Percentiles rank a stretch among this genome's conserved stretches.
Evolutionary conservation across 202 grass and related monocot species (phyloP).

Genomic region (Zoysia matrella): DNA sequence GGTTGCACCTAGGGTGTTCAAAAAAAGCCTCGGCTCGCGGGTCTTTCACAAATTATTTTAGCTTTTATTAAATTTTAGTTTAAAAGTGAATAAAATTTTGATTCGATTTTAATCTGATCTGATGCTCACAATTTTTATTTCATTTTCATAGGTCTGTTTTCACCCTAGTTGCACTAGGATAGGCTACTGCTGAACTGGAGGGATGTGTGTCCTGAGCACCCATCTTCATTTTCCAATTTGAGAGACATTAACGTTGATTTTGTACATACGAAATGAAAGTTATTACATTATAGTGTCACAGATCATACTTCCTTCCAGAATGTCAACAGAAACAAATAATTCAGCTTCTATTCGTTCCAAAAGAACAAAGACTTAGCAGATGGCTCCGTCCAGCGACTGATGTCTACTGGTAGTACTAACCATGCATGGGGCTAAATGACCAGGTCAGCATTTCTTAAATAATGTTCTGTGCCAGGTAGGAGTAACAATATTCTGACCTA

Average conservation of each 20-base stretch:
- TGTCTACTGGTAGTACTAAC: too few species aligned
- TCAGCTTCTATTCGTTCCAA: neutral
- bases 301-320: neutral
- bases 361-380: neutral
- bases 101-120: too few species aligned
- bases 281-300: neutral
- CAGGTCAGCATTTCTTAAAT: neutral
- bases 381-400: neutral
- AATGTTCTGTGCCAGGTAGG: neutral
- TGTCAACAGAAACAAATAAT: neutral
- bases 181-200: neutral
- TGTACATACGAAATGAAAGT: neutral
- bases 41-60: too few species aligned
- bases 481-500: constrained; percentile 18
- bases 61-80: too few species aligned
- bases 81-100: too few species aligned
- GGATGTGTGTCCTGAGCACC: neutral
- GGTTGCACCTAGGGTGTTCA: too few species aligned
- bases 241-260: neutral
- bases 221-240: neutral
- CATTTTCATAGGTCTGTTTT: too few species aligned
- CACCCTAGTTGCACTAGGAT: too few species aligned
- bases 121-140: too few species aligned
- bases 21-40: too few species aligned
- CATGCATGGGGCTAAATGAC: neutral